Conservation (phyloP, 371 early-diverging fungal genomes). For the Fennellomyces sp. region DNA sequence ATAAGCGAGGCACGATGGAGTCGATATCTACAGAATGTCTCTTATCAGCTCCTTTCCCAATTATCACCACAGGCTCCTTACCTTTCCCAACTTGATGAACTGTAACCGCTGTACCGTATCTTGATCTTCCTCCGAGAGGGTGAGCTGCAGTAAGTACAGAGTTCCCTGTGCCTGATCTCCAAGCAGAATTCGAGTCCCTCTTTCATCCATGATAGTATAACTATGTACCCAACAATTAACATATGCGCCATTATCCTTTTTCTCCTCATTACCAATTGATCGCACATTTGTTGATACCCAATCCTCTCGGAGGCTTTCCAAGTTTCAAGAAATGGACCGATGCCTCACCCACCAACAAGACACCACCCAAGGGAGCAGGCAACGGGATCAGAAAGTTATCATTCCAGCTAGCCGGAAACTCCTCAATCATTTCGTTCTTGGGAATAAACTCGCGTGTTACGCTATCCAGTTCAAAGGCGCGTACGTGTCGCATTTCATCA, state of each 20-base stretch:
- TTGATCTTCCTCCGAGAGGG: slow-evolving; percentile 1
- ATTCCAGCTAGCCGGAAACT: slow-evolving; percentile 47
- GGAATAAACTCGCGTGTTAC: slow-evolving; percentile 20
- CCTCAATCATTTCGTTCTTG: slow-evolving; percentile 50
- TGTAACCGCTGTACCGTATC: not conserved
- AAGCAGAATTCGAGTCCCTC: slow-evolving; percentile 70
- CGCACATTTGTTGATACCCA: slow-evolving; percentile 57
- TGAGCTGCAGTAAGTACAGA: slow-evolving; percentile 55
- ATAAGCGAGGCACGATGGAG: slow-evolving; percentile 75
- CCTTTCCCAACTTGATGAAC: not conserved
- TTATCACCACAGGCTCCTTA: not conserved
- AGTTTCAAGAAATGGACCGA: slow-evolving; percentile 64
- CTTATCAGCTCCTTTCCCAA: not conserved
- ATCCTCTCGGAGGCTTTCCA: slow-evolving; percentile 46
- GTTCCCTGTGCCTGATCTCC: slow-evolving; percentile 72
- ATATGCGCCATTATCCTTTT: not conserved
- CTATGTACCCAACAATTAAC: slow-evolving; percentile 32
- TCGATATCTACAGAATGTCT: slow-evolving; percentile 45
- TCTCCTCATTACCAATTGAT: slow-evolving; percentile 35
- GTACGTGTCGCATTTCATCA: slow-evolving; percentile 40
- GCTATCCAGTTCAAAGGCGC: slow-evolving; percentile 6
- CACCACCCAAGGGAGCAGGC: slow-evolving; percentile 64
- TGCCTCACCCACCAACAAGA: slow-evolving; percentile 72
- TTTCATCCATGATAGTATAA: slow-evolving; percentile 46
- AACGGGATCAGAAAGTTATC: slow-evolving; percentile 65